Evolutionary conservation across 139 green algal genomes (phyloP).

Genomic region (Chlorella sp.): DNA sequence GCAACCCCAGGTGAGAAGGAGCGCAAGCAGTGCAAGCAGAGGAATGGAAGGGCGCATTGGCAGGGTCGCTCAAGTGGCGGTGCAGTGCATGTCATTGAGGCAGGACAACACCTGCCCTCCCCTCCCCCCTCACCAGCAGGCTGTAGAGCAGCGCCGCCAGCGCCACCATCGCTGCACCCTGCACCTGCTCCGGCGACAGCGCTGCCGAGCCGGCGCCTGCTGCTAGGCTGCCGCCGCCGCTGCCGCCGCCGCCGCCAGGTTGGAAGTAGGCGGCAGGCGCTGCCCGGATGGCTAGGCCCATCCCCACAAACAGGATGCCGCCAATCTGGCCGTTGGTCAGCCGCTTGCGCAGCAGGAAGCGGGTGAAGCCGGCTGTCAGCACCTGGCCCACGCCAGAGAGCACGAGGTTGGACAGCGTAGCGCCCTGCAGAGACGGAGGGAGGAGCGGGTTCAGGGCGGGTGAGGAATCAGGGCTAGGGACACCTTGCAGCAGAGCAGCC

Average conservation of each 20-base stretch:
- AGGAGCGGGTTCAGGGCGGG: not conserved
- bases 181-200: constrained; percentile 6
- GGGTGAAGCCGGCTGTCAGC: constrained; percentile 46
- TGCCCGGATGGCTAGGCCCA: constrained; percentile 46
- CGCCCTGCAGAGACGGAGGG: not conserved
- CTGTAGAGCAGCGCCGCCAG: constrained; percentile 34
- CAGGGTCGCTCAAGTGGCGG: too few relatives aligned
- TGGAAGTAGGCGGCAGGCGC: not conserved
- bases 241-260: not conserved
- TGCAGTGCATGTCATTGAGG: too few relatives aligned
- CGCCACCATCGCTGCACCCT: constrained; percentile 22
- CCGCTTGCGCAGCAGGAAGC: constrained; percentile 33
- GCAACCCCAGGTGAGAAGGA: too few relatives aligned
- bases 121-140: not conserved
- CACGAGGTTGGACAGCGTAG: constrained; percentile 42
- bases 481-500: too few relatives aligned
- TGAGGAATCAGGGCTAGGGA: too few relatives aligned
- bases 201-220: not conserved
- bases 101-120: too few relatives aligned
- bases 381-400: constrained; percentile 50
- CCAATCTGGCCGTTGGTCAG: constrained; percentile 33
- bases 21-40: too few relatives aligned
- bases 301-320: constrained; percentile 30
- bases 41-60: too few relatives aligned
- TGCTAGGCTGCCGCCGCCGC: not conserved